Percentiles rank a stretch among this genome's conserved stretches.
phyloP scores from a whole-genome alignment of 352 stramenopile genomes.

The Pythium sp. region DNA sequence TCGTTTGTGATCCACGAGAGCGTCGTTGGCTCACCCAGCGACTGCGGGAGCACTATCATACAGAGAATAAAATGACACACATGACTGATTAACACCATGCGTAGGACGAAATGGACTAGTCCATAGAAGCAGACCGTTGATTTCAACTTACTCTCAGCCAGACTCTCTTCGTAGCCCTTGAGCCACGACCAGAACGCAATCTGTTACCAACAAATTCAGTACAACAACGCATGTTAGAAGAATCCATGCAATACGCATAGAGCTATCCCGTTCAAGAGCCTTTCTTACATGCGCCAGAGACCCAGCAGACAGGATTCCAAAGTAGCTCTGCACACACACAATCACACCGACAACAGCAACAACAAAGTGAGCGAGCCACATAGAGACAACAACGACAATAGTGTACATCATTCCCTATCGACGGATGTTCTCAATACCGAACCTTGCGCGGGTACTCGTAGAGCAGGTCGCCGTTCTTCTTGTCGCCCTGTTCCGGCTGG shows the following conservation, averaged over 20 bases:
- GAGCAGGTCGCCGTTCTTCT: constrained; percentile 64
- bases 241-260: not conserved
- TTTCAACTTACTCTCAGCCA: constrained; percentile 63
- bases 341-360: not conserved
- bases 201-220: constrained; percentile 22
- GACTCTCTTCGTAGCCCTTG: constrained; percentile 85
- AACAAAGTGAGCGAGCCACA: not conserved
- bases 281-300: constrained; percentile 71
- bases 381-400: not conserved
- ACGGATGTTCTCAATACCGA: not conserved
- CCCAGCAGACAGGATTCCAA: constrained; percentile 73
- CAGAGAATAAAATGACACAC: not conserved
- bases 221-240: not conserved
- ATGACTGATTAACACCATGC: not conserved
- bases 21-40: constrained; percentile 63
- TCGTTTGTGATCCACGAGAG: constrained; percentile 83
- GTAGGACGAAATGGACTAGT: not conserved
- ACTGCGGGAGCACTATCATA: constrained; percentile 46
- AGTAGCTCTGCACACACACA: constrained; percentile 52
- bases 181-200: constrained; percentile 89
- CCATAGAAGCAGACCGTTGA: not conserved
- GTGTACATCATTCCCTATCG: not conserved
- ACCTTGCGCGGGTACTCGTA: constrained; percentile 87
- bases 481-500: constrained; percentile 47
- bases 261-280: not conserved